A percentile compares a stretch with the other conserved stretches of the same genome.
These are phyloP conservation scores for Podochytrium sp. DNA, from an alignment of 192 early-diverging fungal species.

Conservation along the genomic window DNA sequence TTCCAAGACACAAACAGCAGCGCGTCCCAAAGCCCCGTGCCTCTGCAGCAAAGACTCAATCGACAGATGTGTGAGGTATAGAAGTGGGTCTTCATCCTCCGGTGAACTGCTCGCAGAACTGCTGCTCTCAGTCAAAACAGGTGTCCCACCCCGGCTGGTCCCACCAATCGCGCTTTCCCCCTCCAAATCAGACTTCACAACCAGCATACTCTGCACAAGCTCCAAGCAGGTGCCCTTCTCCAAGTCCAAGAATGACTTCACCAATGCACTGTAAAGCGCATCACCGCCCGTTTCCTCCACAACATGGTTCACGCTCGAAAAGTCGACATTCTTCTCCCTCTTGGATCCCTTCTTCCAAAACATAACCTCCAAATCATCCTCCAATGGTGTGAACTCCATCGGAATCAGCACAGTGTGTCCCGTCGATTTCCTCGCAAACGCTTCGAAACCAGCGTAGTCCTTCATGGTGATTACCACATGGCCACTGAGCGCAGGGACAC, in stretches of 20 bases:
- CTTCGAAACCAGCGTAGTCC: neutral
- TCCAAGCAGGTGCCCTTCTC: neutral
- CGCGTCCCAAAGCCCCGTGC: neutral
- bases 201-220: neutral
- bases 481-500: neutral
- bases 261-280: neutral
- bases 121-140: neutral
- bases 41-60: neutral
- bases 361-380: neutral
- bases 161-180: too few species aligned
- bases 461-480: slow-evolving; percentile 18
- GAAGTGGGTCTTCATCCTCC: slow-evolving; percentile 1
- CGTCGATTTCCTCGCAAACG: neutral
- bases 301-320: neutral
- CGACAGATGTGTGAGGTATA: neutral
- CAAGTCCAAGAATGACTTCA: neutral
- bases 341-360: slow-evolving; percentile 4
- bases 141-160: neutral
- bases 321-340: neutral
- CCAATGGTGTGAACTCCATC: neutral
- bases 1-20: slow-evolving; percentile 1
- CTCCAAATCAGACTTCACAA: neutral
- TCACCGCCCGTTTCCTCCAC: neutral
- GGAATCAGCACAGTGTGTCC: slow-evolving; percentile 1
- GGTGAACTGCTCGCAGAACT: neutral